Evolutionary conservation across 2,329 filamentous ascomycete genomes (phyloP), one percentile per base, ranked within the genome.

Genomic region (Xylaria multiplex): DNA sequence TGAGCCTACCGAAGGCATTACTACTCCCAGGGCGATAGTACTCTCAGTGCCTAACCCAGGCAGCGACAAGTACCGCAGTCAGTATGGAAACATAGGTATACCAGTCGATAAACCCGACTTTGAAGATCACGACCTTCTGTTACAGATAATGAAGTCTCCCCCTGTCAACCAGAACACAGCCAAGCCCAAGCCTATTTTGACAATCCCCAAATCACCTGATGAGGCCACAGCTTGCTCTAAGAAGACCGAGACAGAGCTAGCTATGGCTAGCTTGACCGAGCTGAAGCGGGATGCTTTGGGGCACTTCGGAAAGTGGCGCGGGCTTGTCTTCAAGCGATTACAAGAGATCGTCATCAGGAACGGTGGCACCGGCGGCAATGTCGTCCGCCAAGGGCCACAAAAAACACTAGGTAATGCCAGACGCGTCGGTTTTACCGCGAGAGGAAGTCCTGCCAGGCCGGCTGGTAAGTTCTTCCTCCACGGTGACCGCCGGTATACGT

Each of bases 271-370:
- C 50, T 83, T 90, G 67, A 80, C 84, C 64, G 90, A 92, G 72
- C 79, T 93, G 72, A 93, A 89, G 80, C 88, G 86, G 68, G 89
- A 91, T 60, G 85, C 89, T 1, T 76, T 96, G 5, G 80, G 84
- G 6, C 89, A 90, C 75, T 97, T 95, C 75, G 88, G 91, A 64
- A 90, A 93, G 69, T 98, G 95, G 95, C 87, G 92, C 72, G 84
- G 88, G 6, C 82, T 83, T 13, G 86, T 97, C 9, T 81, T 92
- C 46, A 84, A 87, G 63, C 87, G 93, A 14, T 81, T 97, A 27
- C 87, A 88, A 19, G 90, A 96, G 42, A 84, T 93, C 19, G 84
- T 85, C 48, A 82, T 86, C 67, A 83, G 81, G 59, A 83, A 85
- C 64, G 60, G 75, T 69, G 64, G 75, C 69, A 65, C 71, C 35